Evolutionary conservation across 1,139 yeast species (phyloP).

Genomic region (Ogataea hybrid): DNA sequence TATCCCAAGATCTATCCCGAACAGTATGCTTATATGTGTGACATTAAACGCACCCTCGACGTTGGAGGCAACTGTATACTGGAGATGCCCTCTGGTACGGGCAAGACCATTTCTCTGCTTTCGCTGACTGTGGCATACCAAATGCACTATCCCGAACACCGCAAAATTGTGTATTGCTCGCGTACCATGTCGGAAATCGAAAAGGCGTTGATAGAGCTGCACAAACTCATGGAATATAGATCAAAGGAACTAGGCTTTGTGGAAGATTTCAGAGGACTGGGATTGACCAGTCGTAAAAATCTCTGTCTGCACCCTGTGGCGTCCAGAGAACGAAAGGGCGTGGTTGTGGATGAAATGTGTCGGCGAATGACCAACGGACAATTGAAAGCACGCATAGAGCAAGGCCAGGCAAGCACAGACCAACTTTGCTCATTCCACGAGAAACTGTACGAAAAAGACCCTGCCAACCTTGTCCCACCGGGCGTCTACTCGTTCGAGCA

Average conservation of each 20-base stretch:
- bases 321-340: constrained; percentile 87
- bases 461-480: constrained; percentile 81
- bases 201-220: constrained; percentile 90
- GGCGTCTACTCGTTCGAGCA: constrained; percentile 96
- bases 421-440: constrained; percentile 85
- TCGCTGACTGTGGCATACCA: constrained; percentile 95
- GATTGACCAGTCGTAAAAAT: constrained; percentile 91
- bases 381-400: constrained; percentile 63
- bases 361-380: constrained; percentile 93
- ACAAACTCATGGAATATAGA: constrained; percentile 83
- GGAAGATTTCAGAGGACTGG: constrained; percentile 91
- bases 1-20: constrained; percentile 97
- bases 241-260: constrained; percentile 75
- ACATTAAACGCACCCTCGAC: constrained; percentile 87
- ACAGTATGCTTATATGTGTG: constrained; percentile 97
- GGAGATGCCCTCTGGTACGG: constrained; percentile 99
- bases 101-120: constrained; percentile 88
- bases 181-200: constrained; percentile 99
- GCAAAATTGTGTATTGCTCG: constrained; percentile 93
- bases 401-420: constrained; percentile 56
- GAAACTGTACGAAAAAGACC: constrained; percentile 79
- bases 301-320: constrained; percentile 88
- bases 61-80: constrained; percentile 97
- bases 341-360: constrained; percentile 93
- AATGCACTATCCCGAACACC: constrained; percentile 90